Base-by-base conservation (phyloP, 805 yeast genomes). In the Ogataea pignaliae region DNA sequence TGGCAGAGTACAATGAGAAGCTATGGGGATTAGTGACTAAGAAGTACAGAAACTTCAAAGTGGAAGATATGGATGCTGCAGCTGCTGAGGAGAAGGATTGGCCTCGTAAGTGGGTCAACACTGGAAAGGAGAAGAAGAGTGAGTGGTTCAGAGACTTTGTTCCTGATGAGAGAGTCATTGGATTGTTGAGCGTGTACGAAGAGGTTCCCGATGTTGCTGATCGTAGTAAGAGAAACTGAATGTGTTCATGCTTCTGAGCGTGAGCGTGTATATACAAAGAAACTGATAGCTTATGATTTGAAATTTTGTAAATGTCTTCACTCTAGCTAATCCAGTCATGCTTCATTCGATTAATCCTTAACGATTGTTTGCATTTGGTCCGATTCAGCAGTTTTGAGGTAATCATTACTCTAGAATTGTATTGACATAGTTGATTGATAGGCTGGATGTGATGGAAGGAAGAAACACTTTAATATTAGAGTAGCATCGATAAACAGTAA, bases 71-170 rank as follows among this genome's bases (percentile, higher is more conserved):
- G 42, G 56, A 61, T 26, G 61, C 68, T 46, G 77, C 76, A 13
- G 57, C 60, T 15, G 79, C 70, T 35, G 97, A 89, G 61, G 97
- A 90, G 59, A 56, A 63, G 6, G 91, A 87, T 51, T 91, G 97
- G 97, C 96, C 97, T 12, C 64, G 69, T 43, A 74, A 75, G 45
- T 91, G 97, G 96, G 85, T 87, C 30, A 73, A 79, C 52, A 75
- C 73, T 46, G 96, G 96, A n/a, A 60, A 64, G 38, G 85, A 79
- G 41, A 83, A 79, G 51, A 68, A 77, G 34, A 84, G 95, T 51
- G 97, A 91, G 61, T 91, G 99, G 99, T 80, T 83, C 43, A 80
- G 81, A 57, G 90, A 84, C 26, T 68, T 90, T 38, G 69, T 60
- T 8, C 78, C 78, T 28, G 98, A 91, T 59, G 79, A 77, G 9